Base-by-base conservation (phyloP, 2,329 filamentous ascomycete genomes). In the Fonsecaea pedrosoi region DNA sequence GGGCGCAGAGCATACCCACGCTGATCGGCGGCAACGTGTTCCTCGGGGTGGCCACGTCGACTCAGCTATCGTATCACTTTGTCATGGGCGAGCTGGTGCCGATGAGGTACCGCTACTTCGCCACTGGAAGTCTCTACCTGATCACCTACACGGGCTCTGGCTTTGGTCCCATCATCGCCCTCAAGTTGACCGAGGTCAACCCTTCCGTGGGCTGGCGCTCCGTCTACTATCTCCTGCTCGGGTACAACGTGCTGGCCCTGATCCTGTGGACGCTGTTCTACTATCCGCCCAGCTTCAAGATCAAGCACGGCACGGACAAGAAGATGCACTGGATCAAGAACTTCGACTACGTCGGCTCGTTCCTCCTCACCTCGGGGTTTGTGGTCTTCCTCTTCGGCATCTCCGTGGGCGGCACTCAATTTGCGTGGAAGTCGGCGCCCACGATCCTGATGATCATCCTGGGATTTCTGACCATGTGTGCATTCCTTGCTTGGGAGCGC, bases 331-430 rank as follows among this genome's bases (percentile, higher is more conserved):
- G 34, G 34, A 25, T 60, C 8, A 60, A 60, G 25, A 15, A 54
- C 4, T 48, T 85, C 7, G 84, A 84, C 70, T 82, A 75, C 67
- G 54, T 81, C 42, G 82, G 82, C 21, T 78, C 82, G 48, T 72
- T 80, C 35, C 74, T 84, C 0, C 82, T 78, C 68, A 65, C 76
- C 12, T 72, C 74, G 12, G 81, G 82, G 25, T 75, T 77, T 7
- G 72, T 82, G 3, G 71, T 81, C 10, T 79, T 82, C 64, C 72
- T 82, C 35, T 68, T 83, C 54, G 81, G 82, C 10, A 73, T 83
- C 4, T 79, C 77, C 48, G 77, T 74, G 74, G 79, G 81, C 54
- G 80, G 80, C 13, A 72, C 65, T 4, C 66, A 73, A 4, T 78
- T 82, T 70, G 74, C 80, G 12, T 83, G 81, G 82, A 72, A 71